Percentiles rank a stretch among this genome's conserved stretches.
Evolutionary conservation across 1,139 yeast genomes (phyloP).

Genomic region (Diutina rugosa): DNA sequence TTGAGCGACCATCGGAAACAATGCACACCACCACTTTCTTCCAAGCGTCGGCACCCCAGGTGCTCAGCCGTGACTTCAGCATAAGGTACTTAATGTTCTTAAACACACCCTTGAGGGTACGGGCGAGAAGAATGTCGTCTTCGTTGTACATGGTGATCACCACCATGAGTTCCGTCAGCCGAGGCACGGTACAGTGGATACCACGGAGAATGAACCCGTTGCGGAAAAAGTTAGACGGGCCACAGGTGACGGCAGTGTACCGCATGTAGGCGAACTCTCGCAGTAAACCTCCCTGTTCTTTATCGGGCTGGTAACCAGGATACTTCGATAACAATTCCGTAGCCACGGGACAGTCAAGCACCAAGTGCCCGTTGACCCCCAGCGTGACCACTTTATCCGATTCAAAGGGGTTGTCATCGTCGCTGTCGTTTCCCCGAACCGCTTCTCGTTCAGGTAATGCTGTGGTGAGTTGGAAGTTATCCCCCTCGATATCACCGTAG

Average conservation of each 20-base stretch:
- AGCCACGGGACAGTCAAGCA: conserved; percentile 38
- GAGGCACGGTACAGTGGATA: conserved; percentile 30
- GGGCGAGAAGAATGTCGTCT: conserved; percentile 32
- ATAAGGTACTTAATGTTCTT: conserved; percentile 35
- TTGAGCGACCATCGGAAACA: conserved; percentile 36
- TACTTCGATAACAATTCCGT: conserved; percentile 30
- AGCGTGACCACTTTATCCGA: background rate
- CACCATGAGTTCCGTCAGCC: conserved; percentile 34
- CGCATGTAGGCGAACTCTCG: conserved; percentile 38
- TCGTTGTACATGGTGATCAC: conserved; percentile 38
- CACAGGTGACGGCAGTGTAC: conserved; percentile 38
- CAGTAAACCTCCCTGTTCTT: conserved; percentile 28
- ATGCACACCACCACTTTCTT: conserved; percentile 35
- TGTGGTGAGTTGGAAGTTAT: background rate
- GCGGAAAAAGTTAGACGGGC: conserved; percentile 32
- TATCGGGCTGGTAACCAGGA: conserved; percentile 23
- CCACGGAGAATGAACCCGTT: conserved; percentile 35
- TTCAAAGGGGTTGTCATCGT: background rate
- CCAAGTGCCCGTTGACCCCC: conserved; percentile 28
- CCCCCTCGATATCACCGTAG: background rate
- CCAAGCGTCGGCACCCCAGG: conserved; percentile 40
- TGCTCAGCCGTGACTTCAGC: conserved; percentile 26
- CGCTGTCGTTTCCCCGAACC: background rate
- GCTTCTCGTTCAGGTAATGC: background rate
- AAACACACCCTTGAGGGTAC: conserved; percentile 35